A percentile compares a stretch with the other conserved stretches of the same genome.
Evolutionary conservation across 305 asterid species (phyloP).

Genomic region (Stenogyne calaminthoides): DNA sequence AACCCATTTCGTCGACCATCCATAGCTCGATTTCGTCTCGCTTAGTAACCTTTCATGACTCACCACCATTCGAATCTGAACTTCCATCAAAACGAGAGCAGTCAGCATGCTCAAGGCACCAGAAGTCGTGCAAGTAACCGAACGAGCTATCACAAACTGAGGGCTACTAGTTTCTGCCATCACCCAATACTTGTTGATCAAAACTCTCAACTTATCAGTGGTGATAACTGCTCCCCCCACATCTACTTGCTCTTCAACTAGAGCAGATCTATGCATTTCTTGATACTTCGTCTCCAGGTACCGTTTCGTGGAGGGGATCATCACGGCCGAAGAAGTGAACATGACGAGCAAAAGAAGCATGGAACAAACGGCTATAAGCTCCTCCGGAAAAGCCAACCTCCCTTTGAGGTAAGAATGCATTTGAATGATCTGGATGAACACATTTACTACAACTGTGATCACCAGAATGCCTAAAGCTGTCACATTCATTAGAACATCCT

Average conservation of each 20-base stretch:
- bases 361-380: conserved; percentile 11
- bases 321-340: conserved; percentile 33
- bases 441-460: conserved; percentile 34
- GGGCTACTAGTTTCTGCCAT: conserved; percentile 55
- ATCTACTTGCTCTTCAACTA: conserved; percentile 27
- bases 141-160: conserved; percentile 51
- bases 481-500: conserved; percentile 36
- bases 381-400: conserved; percentile 27
- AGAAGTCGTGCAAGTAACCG: conserved; percentile 30
- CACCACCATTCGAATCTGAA: not conserved
- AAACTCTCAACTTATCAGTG: conserved; percentile 30
- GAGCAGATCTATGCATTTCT: conserved; percentile 36
- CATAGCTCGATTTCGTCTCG: conserved; percentile 29
- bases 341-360: conserved; percentile 38
- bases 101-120: not conserved
- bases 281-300: conserved; percentile 37
- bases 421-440: conserved; percentile 36
- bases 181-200: conserved; percentile 48
- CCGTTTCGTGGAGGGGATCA: conserved; percentile 37
- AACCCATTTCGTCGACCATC: conserved; percentile 41
- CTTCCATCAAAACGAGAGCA: not conserved
- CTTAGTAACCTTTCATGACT: not conserved
- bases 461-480: conserved; percentile 44
- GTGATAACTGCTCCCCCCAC: not conserved
- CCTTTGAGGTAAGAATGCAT: conserved; percentile 12